Evolutionary conservation across 2,329 filamentous ascomycete species (phyloP).

Genomic region (Chaetomium globosum): DNA sequence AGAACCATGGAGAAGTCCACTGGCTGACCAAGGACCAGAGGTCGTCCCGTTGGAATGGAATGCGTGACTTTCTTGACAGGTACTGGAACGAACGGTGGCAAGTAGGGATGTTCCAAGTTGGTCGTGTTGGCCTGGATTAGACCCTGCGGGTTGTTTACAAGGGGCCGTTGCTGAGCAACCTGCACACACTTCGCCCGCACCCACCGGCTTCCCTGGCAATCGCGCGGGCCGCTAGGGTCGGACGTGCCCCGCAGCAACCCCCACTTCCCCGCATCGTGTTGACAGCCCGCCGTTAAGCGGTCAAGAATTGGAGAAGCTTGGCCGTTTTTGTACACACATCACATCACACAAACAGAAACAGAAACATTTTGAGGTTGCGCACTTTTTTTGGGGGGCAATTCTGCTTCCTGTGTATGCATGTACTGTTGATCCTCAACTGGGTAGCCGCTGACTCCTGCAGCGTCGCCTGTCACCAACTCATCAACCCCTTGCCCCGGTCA

Average conservation of each 20-base stretch:
- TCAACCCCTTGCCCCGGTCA: conserved; percentile 74
- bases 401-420: background rate
- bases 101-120: conserved; percentile 24
- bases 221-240: conserved; percentile 1
- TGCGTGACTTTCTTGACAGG: background rate
- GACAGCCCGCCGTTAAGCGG: conserved; percentile 8
- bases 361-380: background rate
- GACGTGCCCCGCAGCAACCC: conserved; percentile 16
- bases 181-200: background rate
- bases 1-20: conserved; percentile 22
- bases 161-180: conserved; percentile 31
- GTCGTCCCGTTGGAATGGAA: conserved; percentile 9
- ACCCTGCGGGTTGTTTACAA: conserved; percentile 31
- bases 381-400: background rate
- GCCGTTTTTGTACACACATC: background rate
- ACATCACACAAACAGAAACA: background rate
- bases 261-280: conserved; percentile 19
- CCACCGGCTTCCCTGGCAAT: background rate
- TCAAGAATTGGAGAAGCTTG: conserved; percentile 15
- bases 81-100: conserved; percentile 8
- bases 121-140: conserved; percentile 21
- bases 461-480: conserved; percentile 71
- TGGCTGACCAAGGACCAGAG: conserved; percentile 15
- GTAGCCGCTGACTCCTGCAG: background rate
- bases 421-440: background rate